Evolutionary conservation across 1,284 basidiomycete species (phyloP), one percentile per base, ranked within the genome.

Genomic region (Apiotrichum laibachii): DNA sequence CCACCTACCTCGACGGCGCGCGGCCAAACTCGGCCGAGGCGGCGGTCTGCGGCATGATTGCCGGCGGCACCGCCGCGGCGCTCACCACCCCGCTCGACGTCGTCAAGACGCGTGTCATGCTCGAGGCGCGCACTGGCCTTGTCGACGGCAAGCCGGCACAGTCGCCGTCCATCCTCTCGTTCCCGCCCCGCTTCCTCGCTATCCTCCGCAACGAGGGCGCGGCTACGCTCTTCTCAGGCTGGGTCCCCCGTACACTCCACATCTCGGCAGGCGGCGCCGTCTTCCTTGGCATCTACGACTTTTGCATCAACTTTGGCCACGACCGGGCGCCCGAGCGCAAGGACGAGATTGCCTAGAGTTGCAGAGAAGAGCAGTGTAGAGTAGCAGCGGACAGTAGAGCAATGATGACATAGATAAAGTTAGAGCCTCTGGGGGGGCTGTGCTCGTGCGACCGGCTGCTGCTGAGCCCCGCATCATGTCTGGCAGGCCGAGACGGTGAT

Each of bases 181-280:
- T 89, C 46, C 66, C 80, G 0, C 75, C 74, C 2, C 83, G 89
- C 42, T 78, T 90, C 37, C 72, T 76, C 56, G 79, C 82, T 13
- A 94, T 99, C 59, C 88, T 89, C 65, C 68, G 75, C 5, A 79
- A 80, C 1, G 94, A 96, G 77, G 96, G 95, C 1, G 56, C 81
- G 1, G 80, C 76, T 40, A 90, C 89, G 0, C 82, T 99, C 2
- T 98, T 96, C 73, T 80, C 88, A 5, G 96, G 96, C 7, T 85
- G 90, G 48, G 84, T 95, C 11, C 96, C 95, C 19, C 84, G 96
- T 66, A 96, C 92, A 43, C 77, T 96, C 55, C 97, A 94, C 88
- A 98, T 99, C 71, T 92, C 92, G 2, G 86, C 92, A 1, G 96
- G 96, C 7, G 96, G 96, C 2, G 93, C 94, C 0, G 92, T 99